Evolutionary conservation across 2,329 filamentous ascomycete species (phyloP), one percentile per base, ranked within the genome.

Genomic region (Scorias spongiosa): DNA sequence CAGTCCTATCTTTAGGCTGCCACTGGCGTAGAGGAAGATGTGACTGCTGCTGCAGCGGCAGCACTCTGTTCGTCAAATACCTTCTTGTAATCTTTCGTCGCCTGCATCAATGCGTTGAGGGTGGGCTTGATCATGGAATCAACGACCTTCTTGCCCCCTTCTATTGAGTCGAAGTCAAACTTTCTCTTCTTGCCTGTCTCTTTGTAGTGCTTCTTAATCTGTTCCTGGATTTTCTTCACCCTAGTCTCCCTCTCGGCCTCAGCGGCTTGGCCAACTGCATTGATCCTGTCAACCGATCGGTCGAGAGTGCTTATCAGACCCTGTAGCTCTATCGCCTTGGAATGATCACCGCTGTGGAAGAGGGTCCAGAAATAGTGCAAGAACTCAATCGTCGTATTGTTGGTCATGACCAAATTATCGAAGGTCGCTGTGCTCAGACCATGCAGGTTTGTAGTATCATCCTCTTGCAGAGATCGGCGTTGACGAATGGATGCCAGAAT

Each of bases 301-400:
- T 77, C 75, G 11, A 98, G 71, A 9, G 87, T 89, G 59, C 93
- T 84, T 7, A 83, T 79, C 40, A 95, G 72, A 48, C 84, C 86
- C 6, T 80, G 78, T 11, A 95, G 72, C 63, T 98, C 89, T 37
- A 72, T 72, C 0, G 85, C 84, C 29, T 85, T 80, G 3, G 55
- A 51, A 1, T 84, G 67, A 57, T 95, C 85, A 11, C 88, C 89
- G 0, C 88, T 95, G 20, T 93, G 72, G 57, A 93, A 98, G 0
- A 88, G 79, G 29, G 77, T 75, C 89, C 89, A 98, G 67, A 98
- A 98, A 61, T 96, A 93, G 54, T 89, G 84, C n/a, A 98, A 68
- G 56, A 96, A 98, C 58, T 98, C 91, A 32, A 84, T 81, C 0
- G 86, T 93, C 0, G 91, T 98, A 43, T 88, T 88, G 60, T 96